Percentiles rank a stretch among this genome's conserved stretches.
Conservation (phyloP, 1,284 basidiomycete genomes). For the Coniferiporia sulphurascens region DNA sequence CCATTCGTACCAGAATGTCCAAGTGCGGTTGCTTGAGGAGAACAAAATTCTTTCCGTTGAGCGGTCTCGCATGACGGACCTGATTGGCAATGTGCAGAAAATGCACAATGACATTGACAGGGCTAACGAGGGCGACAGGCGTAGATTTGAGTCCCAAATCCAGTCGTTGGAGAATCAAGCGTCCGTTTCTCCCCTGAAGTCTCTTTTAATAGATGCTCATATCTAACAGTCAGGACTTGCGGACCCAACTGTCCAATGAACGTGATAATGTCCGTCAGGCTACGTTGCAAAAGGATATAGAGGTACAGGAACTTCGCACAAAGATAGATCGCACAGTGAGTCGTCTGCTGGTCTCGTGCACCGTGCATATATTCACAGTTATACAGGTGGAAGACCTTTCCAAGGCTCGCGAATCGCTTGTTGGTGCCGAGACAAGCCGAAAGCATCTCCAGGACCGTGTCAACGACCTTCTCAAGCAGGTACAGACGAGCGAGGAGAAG, state of each 20-base stretch:
- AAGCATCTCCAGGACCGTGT: constrained; percentile 77
- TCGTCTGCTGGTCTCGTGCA: constrained; percentile 13
- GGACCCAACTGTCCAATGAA: constrained; percentile 73
- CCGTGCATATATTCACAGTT: neutral
- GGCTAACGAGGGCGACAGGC: constrained; percentile 74
- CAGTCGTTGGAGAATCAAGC: constrained; percentile 74
- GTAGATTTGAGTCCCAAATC: constrained; percentile 75
- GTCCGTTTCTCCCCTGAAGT: constrained; percentile 38
- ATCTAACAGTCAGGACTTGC: constrained; percentile 60
- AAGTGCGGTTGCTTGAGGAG: constrained; percentile 78
- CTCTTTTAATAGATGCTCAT: constrained; percentile 2
- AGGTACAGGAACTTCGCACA: constrained; percentile 69
- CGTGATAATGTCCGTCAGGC: constrained; percentile 72
- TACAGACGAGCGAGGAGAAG: constrained; percentile 78
- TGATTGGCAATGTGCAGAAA: constrained; percentile 83
- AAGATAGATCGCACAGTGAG: constrained; percentile 70
- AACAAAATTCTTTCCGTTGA: constrained; percentile 77
- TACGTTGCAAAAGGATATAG: constrained; percentile 76
- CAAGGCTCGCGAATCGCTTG: constrained; percentile 67
- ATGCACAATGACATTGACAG: constrained; percentile 87
- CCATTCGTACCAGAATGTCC: constrained; percentile 49
- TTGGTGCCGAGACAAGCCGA: constrained; percentile 75
- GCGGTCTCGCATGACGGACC: constrained; percentile 77
- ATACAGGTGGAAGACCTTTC: constrained; percentile 58
- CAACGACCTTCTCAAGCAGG: constrained; percentile 63